Base-by-base conservation (phyloP, 345 rosid genomes). In the Gossypium mustelinum region DNA sequence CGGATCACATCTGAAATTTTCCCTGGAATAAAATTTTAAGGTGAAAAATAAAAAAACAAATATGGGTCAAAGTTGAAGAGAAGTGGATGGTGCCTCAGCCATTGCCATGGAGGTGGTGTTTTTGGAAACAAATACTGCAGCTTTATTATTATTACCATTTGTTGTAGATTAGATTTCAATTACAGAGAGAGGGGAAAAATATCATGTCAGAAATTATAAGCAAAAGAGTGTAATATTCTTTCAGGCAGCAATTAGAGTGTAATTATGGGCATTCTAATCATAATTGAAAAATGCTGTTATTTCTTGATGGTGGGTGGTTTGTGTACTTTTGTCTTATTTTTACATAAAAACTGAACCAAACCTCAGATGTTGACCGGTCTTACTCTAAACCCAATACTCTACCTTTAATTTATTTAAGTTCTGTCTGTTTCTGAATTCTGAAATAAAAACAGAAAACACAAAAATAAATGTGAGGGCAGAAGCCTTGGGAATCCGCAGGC, bases 141-240 rank as follows among this genome's bases (percentile, higher is more conserved):
- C 6, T 17, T 62, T 22, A n/a, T 76, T 13, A 5, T 17, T 50
- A 18, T 34, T 34, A 34, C 41, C 41, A 34, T 75, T 65, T 54
- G 25, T 73, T 80, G 73, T 71, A 66, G 74, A 62, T 72, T 71
- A 66, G 74, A 62, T 72, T 18, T 54, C 69, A n/a, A 29, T 58
- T 10, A 50, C n/a, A 22, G 44, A 66, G 43, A 54, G 54, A 22
- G 41, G 41, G 41, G 6, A 14, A 3, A 8, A n/a, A 56, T 58
- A 48, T 74, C 44, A 6, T 16, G 55, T 55, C 9, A 22, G 29
- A 48, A 25, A 22, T 3, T 14, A 17, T 27, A 51, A 69, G 47
- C 29, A 11, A 55, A 68, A 68, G n/a, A 27, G 20, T 51, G 45
- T 27, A 51, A 68, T 50, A 51, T 27, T 51, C 9, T 25, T 45